These are phyloP conservation scores for Acanthamoeba royreba DNA, from an alignment of 208 protist genomes.

Conservation along the genomic window DNA sequence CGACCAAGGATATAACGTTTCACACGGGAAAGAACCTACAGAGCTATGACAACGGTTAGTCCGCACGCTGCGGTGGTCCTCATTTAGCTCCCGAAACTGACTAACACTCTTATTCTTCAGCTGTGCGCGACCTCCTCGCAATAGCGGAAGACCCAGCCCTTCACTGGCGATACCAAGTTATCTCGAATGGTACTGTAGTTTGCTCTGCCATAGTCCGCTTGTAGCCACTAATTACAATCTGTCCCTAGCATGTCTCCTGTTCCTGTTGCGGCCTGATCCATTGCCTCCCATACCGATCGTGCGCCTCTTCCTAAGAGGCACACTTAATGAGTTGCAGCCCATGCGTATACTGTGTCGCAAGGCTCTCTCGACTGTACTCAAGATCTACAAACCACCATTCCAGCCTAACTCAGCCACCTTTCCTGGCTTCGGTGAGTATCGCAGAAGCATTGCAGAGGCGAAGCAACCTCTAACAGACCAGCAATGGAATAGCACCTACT, in stretches of 20 bases:
- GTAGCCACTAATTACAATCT: too few species aligned
- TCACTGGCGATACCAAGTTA: conserved; percentile 35
- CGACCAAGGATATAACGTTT: neutral
- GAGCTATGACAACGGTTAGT: neutral
- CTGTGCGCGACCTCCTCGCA: neutral
- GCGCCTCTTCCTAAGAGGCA: neutral
- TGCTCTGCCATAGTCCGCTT: too few species aligned
- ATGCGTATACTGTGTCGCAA: neutral
- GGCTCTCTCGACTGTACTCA: neutral
- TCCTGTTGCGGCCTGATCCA: neutral
- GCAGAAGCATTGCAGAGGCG: neutral
- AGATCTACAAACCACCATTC: conserved; percentile 5
- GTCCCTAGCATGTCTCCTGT: neutral
- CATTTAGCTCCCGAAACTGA: neutral
- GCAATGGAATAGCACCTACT: neutral
- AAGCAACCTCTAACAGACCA: neutral
- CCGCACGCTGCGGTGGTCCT: too few species aligned
- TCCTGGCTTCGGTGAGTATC: neutral
- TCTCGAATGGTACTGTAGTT: neutral
- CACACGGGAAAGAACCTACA: neutral
- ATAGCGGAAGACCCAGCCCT: neutral
- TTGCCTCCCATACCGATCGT: neutral
- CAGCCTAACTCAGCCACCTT: neutral
- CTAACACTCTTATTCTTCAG: neutral
- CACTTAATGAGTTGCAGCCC: neutral